phyloP scores from a whole-genome alignment of 2,329 filamentous ascomycete genomes.

The Trichoderma pleuroti region DNA sequence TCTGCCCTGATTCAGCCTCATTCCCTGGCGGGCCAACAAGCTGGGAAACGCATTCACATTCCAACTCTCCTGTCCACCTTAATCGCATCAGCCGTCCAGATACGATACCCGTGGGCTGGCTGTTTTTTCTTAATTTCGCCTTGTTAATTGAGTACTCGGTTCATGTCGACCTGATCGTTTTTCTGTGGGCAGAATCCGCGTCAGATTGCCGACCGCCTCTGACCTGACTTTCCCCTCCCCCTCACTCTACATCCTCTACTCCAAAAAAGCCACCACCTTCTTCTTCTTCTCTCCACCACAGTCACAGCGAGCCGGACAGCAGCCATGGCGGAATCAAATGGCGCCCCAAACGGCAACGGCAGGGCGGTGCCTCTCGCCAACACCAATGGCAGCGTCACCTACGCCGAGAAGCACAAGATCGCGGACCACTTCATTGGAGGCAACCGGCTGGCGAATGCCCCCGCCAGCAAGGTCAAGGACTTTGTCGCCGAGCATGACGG shows the following conservation, averaged over 20 bases:
- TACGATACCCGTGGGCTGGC: not conserved
- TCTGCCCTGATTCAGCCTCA: conserved; percentile 9
- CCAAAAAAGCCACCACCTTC: not conserved
- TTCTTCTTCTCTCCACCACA: not conserved
- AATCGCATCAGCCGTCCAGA: not conserved
- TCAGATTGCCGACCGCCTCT: not conserved
- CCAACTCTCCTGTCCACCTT: not conserved
- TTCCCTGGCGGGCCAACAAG: conserved; percentile 18
- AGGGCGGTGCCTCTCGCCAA: conserved; percentile 52
- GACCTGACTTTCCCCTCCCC: not conserved
- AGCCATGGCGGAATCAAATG: conserved; percentile 47
- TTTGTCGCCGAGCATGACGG: conserved; percentile 87
- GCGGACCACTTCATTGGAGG: conserved; percentile 96
- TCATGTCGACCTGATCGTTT: conserved; percentile 1
- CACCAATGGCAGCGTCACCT: conserved; percentile 60
- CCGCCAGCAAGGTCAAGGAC: conserved; percentile 87
- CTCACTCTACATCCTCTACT: not conserved
- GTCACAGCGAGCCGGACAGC: conserved; percentile 8
- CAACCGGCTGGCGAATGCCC: conserved; percentile 77
- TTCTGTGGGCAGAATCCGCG: not conserved
- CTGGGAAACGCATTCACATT: not conserved
- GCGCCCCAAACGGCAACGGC: conserved; percentile 40
- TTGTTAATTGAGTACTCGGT: not conserved
- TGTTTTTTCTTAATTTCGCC: not conserved
- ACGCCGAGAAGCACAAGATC: conserved; percentile 76